Base-by-base conservation (phyloP, 139 green algal species). In the Chlorella vulgaris region DNA sequence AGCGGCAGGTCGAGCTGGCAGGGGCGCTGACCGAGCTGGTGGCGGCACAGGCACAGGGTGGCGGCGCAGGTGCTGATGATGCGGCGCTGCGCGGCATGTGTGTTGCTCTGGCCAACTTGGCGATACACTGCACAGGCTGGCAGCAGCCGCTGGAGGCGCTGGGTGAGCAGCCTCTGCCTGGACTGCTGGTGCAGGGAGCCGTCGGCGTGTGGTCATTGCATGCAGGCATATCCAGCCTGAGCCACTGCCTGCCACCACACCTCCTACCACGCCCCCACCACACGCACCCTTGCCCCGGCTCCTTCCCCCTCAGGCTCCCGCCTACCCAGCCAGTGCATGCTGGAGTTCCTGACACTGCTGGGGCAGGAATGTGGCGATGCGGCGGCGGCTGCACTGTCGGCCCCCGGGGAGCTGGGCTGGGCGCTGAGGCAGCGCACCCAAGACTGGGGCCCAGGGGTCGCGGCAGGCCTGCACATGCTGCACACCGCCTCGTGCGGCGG, bases 321-420 rank as follows among this genome's bases (percentile, higher is more conserved):
- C 19, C 81, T 85, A 24, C 28, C 21, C 24, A 39, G n/a, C 4
- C 21, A 50, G 7, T 21, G n/a, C 29, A 68, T 85, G 60, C 71
- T 85, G 28, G 71, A 74, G 43, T 77, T 85, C 33, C 42, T 85
- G 19, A 85, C 81, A 1, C 61, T 78, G 63, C 50, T 79, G 21
- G 50, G 51, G 0, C 82, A 88, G 61, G 84, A 80, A 19, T 84
- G 78, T 42, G 42, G 81, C 51, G 82, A 90, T 51, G 81, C 81
- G 7, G 50, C 24, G 15, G 69, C 79, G 13, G 66, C 74, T 0
- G 71, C 61, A 24, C 73, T 29, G 18, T 35, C 55, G 15, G 69
- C 58, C 19, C 40, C 42, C 4, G 69, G 69, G 3, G 63, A 80
- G 61, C 21, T 55, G 42, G 80, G 21, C 7, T 80, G 70, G 35